These are phyloP conservation scores for Lyophyllum atratum DNA, from an alignment of 768 basidiomycete genomes.

Conservation along the genomic window DNA sequence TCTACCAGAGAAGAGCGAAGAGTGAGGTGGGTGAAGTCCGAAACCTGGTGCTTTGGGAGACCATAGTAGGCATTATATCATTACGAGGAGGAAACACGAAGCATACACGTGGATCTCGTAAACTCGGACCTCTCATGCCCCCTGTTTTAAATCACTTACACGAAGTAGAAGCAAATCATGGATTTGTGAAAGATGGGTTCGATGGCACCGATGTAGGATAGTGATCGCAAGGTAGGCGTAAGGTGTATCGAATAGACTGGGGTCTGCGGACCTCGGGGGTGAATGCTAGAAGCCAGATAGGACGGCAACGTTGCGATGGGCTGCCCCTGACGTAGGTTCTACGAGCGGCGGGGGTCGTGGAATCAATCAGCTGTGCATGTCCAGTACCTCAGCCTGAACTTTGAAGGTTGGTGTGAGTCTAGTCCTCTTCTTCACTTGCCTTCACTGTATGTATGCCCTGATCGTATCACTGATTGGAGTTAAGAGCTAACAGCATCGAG, in stretches of 20 bases:
- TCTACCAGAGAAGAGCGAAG: constrained; percentile 8
- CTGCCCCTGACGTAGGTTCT: neutral
- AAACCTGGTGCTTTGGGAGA: constrained; percentile 8
- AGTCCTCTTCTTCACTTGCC: neutral
- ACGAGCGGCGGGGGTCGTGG: neutral
- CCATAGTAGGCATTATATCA: constrained; percentile 16
- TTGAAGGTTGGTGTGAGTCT: neutral
- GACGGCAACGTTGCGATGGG: neutral
- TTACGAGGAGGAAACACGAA: constrained; percentile 36
- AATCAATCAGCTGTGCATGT: neutral
- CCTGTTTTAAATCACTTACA: neutral
- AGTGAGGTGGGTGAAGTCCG: constrained; percentile 15
- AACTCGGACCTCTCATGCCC: neutral
- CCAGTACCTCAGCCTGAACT: neutral
- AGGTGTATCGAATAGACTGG: neutral
- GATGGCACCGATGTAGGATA: neutral
- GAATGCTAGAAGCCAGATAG: neutral
- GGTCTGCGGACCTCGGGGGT: neutral
- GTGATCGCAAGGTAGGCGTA: neutral
- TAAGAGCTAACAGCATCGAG: neutral
- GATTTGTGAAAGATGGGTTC: neutral
- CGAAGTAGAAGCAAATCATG: neutral
- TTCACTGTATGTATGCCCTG: neutral
- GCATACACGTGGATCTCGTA: constrained; percentile 34
- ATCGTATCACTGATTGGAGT: neutral